A percentile compares a stretch with the other conserved stretches of the same genome.
Evolutionary conservation across 305 asterid genomes (phyloP).

Genomic region (Ilex paraguariensis): DNA sequence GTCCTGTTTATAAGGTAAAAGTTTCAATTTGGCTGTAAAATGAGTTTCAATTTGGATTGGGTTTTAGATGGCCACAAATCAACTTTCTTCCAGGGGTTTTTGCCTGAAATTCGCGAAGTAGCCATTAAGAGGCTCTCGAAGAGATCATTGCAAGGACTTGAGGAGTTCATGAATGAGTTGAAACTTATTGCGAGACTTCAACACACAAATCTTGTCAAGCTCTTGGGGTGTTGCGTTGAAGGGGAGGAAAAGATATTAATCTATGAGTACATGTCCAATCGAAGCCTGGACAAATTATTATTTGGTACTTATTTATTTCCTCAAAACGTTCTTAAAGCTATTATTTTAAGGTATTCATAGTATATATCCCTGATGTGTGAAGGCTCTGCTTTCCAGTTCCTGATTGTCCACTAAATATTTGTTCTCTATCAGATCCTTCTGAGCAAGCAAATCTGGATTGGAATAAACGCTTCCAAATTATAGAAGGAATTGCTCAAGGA

Average conservation of each 20-base stretch:
- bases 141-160: constrained; percentile 15
- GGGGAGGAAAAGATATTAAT: too few species aligned
- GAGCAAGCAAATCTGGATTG: constrained; percentile 9
- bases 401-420: not conserved
- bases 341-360: too few species aligned
- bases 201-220: constrained; percentile 15
- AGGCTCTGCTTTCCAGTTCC: not conserved
- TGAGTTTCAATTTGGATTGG: not conserved
- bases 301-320: constrained; percentile 5
- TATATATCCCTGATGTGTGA: not conserved
- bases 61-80: too few species aligned
- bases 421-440: not conserved
- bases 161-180: constrained; percentile 14
- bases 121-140: constrained; percentile 15
- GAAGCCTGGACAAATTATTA: constrained; percentile 15
- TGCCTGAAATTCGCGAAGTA: constrained; percentile 5
- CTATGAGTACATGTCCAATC: not conserved
- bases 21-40: not conserved
- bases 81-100: constrained; percentile 2
- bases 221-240: constrained; percentile 2
- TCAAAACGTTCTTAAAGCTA: not conserved
- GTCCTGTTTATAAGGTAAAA: constrained; percentile 18
- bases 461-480: constrained; percentile 5
- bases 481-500: constrained; percentile 16
- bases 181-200: constrained; percentile 18